These are phyloP conservation scores for Cenococcum geophilum DNA, from an alignment of 495 filamentous ascomycete species.

Conservation along the genomic window DNA sequence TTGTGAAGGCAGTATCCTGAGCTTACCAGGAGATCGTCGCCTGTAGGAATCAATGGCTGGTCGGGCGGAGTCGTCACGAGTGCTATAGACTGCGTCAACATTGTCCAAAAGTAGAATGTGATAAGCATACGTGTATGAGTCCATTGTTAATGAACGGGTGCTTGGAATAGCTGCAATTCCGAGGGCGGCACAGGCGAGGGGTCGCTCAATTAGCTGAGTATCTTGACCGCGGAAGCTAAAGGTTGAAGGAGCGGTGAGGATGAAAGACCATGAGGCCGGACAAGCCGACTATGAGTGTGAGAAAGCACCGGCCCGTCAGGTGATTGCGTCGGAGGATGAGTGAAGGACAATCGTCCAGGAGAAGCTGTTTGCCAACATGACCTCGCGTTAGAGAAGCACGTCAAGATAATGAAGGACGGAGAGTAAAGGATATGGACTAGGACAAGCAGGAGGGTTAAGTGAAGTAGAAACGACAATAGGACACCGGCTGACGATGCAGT, in stretches of 20 bases:
- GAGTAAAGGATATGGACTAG: slow-evolving; percentile 11
- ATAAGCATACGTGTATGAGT: slow-evolving; percentile 29
- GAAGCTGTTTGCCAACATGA: slow-evolving; percentile 36
- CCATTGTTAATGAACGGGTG: slow-evolving; percentile 13
- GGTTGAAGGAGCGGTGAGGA: neutral
- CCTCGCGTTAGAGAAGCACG: slow-evolving; percentile 32
- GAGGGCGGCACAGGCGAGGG: slow-evolving; percentile 2
- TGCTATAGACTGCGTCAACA: slow-evolving; percentile 12
- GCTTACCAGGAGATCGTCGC: slow-evolving; percentile 36
- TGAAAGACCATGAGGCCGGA: slow-evolving; percentile 11
- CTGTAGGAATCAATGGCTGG: slow-evolving; percentile 30
- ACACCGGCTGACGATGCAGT: slow-evolving; percentile 19
- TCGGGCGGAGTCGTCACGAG: slow-evolving; percentile 20
- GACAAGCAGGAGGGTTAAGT: slow-evolving; percentile 8
- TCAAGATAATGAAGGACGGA: slow-evolving; percentile 18
- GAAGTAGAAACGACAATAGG: slow-evolving; percentile 17
- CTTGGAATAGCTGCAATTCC: neutral
- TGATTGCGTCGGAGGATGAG: slow-evolving; percentile 15
- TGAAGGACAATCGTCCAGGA: slow-evolving; percentile 26
- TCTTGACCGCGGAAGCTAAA: neutral
- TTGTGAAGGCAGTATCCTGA: neutral
- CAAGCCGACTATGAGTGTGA: slow-evolving; percentile 8
- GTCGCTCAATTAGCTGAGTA: neutral
- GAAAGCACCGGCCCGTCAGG: slow-evolving; percentile 10
- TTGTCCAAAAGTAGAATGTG: neutral